Conservation (phyloP, 352 stramenopile species). For the Pythium guiyangense region DNA sequence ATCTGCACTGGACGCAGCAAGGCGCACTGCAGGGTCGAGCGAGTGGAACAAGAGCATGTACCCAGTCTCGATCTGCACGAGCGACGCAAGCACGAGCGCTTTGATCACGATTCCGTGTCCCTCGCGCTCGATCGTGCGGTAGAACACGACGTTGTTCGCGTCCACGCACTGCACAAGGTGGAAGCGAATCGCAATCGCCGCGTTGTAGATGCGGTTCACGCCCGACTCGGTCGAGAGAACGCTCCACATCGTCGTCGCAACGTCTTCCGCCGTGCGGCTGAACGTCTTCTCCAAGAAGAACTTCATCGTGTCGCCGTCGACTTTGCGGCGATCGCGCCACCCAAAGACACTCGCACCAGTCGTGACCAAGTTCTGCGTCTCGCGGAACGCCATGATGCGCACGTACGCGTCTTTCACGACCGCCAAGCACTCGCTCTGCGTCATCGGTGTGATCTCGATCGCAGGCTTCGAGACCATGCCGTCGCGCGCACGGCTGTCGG, state of each 20-base stretch:
- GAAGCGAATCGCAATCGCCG: constrained; percentile 44
- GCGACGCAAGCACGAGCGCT: constrained; percentile 46
- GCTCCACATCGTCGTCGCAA: constrained; percentile 49
- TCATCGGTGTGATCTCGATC: constrained; percentile 29
- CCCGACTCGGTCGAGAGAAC: constrained; percentile 49
- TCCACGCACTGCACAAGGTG: constrained; percentile 51
- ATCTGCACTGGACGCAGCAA: constrained; percentile 12
- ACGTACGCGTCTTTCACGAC: constrained; percentile 40
- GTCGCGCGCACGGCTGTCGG: background rate
- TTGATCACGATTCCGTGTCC: constrained; percentile 41
- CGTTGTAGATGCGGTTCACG: constrained; percentile 59
- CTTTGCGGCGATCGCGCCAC: constrained; percentile 46
- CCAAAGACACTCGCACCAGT: constrained; percentile 57
- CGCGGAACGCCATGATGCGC: constrained; percentile 37
- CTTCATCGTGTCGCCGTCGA: constrained; percentile 47
- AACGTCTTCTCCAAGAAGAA: constrained; percentile 70
- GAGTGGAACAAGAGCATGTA: constrained; percentile 65
- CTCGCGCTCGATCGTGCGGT: constrained; percentile 51
- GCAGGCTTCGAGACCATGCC: background rate
- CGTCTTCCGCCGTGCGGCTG: constrained; percentile 24
- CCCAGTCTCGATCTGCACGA: constrained; percentile 45
- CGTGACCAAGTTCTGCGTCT: constrained; percentile 32
- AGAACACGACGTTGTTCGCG: constrained; percentile 55
- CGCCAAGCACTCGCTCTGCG: constrained; percentile 35
- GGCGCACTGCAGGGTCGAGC: constrained; percentile 33